phyloP scores from a whole-genome alignment of 1,139 yeast genomes.

The Scheffersomyces insectosa region DNA sequence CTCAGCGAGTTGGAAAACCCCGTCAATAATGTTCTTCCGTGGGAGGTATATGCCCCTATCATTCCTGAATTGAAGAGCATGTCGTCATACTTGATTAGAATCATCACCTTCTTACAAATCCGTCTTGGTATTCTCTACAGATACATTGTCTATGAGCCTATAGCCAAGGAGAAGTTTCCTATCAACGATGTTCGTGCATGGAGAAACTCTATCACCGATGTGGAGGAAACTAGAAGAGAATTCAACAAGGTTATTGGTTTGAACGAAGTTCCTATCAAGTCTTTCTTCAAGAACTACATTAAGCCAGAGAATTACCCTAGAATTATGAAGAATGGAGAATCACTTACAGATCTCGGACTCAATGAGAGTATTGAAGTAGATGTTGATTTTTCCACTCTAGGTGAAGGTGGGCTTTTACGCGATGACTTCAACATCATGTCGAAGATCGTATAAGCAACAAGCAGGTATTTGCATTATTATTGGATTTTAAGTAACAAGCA shows the following conservation, averaged over 20 bases:
- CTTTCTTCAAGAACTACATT: conserved; percentile 29
- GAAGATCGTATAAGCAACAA: background rate
- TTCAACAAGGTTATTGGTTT: conserved; percentile 28
- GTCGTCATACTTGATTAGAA: conserved; percentile 34
- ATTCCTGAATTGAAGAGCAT: conserved; percentile 24
- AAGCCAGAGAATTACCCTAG: conserved; percentile 31
- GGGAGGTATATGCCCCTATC: conserved; percentile 18
- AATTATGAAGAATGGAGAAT: background rate
- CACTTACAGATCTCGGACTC: background rate
- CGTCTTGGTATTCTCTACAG: conserved; percentile 28
- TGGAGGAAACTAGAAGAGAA: conserved; percentile 24
- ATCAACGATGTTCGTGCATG: conserved; percentile 32
- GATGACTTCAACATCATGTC: background rate
- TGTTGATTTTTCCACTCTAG: background rate
- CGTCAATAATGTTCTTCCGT: conserved; percentile 9
- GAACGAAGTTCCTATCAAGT: conserved; percentile 26
- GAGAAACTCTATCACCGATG: conserved; percentile 28
- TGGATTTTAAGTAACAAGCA: no score
- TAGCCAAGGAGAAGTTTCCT: conserved; percentile 26
- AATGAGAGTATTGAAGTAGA: background rate
- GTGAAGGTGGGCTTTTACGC: background rate
- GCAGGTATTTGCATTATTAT: no score
- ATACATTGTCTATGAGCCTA: conserved; percentile 27
- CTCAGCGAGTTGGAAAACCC: conserved; percentile 21
- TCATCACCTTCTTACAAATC: conserved; percentile 29